Base-by-base conservation (phyloP, 129 eudicot species). In the Logfia minima region DNA sequence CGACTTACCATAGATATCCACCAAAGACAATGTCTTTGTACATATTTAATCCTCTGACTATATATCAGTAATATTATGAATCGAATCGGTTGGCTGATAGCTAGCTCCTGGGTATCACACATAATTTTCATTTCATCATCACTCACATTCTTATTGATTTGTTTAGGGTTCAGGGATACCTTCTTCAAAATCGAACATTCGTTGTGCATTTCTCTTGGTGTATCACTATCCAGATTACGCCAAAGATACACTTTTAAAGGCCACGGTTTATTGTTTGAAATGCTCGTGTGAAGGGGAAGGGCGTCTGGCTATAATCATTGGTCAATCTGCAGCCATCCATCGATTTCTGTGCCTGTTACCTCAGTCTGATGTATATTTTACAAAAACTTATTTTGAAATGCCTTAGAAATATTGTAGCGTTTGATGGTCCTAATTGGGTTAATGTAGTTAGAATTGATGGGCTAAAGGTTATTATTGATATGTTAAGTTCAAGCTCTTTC, bases 271-370 rank as follows among this genome's bases (percentile, higher is more conserved):
- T 75, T 86, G 86, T 82, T 83, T 88, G 74, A 88, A 80, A 61
- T 73, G 84, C 83, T 68, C 93, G 70, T 82, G 71, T 62, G 78
- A 75, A 78, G 87, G 86, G 66, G 90, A 88, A 21, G 86, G 90
- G 16, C 63, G 66, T 29, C 68, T 90, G 73, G 88, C 90, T 16
- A 23, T 41, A 72, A 72, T 62, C 29, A 83, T 88, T 18, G 84
- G 89, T 64, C 86, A 79, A 71, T 84, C 83, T 19, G 85, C 90
- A 21, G 92, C 83, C 66, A 80, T 88, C 35, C 79, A 77, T 64
- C 80, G 62, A 16, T 75, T 86, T 14, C 71, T 90, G 68, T 82
- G 87, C 58, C 71, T 90, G 66, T 73, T 88, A 45, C 83, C 70
- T 7, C 76, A 72, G 22, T 78, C 92, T 1, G 87, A 71, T 31